Evolutionary conservation across 1,139 yeast species (phyloP).

Genomic region (Geotrichum fermentans): DNA sequence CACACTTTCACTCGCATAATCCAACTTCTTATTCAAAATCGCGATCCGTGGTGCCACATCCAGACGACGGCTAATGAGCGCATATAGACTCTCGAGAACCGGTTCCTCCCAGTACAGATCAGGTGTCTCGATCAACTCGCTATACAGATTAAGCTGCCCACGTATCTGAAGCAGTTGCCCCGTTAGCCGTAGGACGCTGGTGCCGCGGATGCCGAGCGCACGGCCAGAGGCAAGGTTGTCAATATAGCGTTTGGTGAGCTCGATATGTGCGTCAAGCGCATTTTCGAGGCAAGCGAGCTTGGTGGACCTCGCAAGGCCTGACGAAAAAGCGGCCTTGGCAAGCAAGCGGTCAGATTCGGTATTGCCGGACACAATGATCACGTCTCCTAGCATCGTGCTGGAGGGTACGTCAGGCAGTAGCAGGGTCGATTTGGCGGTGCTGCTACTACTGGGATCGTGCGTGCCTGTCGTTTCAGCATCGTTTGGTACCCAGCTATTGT

Average conservation of each 20-base stretch:
- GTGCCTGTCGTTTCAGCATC: slow-evolving; percentile 12
- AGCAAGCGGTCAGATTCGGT: slow-evolving; percentile 47
- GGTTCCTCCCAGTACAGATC: slow-evolving; percentile 94
- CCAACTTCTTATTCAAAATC: slow-evolving; percentile 76
- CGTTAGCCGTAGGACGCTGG: slow-evolving; percentile 62
- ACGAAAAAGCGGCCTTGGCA: slow-evolving; percentile 84
- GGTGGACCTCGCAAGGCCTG: slow-evolving; percentile 82
- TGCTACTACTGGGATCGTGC: slow-evolving; percentile 1
- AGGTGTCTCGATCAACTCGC: slow-evolving; percentile 89
- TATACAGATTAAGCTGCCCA: slow-evolving; percentile 76
- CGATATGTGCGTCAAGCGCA: slow-evolving; percentile 62
- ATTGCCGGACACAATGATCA: slow-evolving; percentile 55
- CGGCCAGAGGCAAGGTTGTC: slow-evolving; percentile 61
- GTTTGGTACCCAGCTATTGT: slow-evolving; percentile 34
- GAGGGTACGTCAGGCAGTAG: slow-evolving; percentile 10
- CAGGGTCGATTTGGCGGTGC: background rate
- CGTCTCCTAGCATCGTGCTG: slow-evolving; percentile 59
- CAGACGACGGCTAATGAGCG: slow-evolving; percentile 60
- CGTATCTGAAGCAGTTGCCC: slow-evolving; percentile 70
- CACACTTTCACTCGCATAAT: slow-evolving; percentile 86
- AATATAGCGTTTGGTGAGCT: slow-evolving; percentile 58
- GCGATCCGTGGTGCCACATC: slow-evolving; percentile 75
- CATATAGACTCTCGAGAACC: slow-evolving; percentile 67
- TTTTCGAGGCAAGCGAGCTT: slow-evolving; percentile 74
- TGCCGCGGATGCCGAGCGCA: slow-evolving; percentile 50